Percentiles rank a stretch among this genome's conserved stretches.
phyloP scores from a whole-genome alignment of 2,329 filamentous ascomycete genomes.

The Claviceps spartinae region DNA sequence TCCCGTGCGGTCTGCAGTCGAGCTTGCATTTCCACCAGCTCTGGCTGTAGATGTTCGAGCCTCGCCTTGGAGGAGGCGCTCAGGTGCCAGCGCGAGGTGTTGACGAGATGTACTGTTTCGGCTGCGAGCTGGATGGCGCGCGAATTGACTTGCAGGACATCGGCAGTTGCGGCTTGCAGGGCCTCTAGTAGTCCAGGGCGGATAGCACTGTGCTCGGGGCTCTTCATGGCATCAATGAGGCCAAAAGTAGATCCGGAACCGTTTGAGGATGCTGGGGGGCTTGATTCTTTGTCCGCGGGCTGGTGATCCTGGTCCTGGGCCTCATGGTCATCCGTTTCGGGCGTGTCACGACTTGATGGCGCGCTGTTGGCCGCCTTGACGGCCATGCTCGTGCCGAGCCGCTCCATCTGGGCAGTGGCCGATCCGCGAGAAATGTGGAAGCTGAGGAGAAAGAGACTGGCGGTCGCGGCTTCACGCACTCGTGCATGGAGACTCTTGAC shows the following conservation, averaged over 20 bases:
- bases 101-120: conserved; percentile 15
- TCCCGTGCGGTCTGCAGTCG: conserved; percentile 15
- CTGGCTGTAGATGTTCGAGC: conserved; percentile 10
- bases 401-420: conserved; percentile 11
- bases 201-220: conserved; percentile 21
- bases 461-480: conserved; percentile 21
- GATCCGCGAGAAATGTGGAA: conserved; percentile 24
- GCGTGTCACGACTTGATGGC: not conserved
- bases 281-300: conserved; percentile 5
- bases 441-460: conserved; percentile 25
- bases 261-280: conserved; percentile 4
- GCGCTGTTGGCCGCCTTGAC: not conserved
- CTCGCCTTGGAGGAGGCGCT: conserved; percentile 9
- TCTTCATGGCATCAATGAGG: conserved; percentile 23
- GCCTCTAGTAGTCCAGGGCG: conserved; percentile 19
- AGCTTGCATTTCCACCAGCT: conserved; percentile 12
- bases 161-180: conserved; percentile 17
- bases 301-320: not conserved
- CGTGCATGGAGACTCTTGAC: conserved; percentile 23
- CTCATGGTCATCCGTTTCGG: not conserved
- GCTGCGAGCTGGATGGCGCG: conserved; percentile 12
- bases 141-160: conserved; percentile 13
- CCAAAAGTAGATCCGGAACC: conserved; percentile 10
- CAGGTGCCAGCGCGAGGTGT: conserved; percentile 17
- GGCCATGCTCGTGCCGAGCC: not conserved